A percentile compares a stretch with the other conserved stretches of the same genome.
These are phyloP conservation scores for Digitaria exilis DNA, from an alignment of 202 grass and related monocot species.

Conservation along the genomic window DNA sequence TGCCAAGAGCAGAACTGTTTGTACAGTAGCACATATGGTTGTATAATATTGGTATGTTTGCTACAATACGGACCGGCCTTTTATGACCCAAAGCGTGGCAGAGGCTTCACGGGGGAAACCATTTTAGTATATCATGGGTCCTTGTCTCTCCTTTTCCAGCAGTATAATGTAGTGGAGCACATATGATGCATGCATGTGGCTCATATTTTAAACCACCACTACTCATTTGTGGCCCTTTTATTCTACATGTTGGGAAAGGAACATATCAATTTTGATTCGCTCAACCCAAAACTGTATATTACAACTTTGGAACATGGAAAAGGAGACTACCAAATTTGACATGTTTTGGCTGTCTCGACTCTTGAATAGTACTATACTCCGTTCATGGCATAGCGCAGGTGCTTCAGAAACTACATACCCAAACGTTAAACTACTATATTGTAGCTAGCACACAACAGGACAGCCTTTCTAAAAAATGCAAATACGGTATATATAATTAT, in stretches of 20 bases:
- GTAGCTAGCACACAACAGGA: too few relatives aligned
- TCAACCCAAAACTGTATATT: neutral
- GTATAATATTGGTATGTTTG: conserved; percentile 18
- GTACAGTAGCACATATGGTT: neutral
- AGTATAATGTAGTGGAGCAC: neutral
- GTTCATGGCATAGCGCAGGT: too few relatives aligned
- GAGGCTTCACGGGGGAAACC: neutral
- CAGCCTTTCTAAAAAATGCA: too few relatives aligned
- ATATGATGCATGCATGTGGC: neutral
- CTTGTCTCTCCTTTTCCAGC: neutral
- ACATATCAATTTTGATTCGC: neutral
- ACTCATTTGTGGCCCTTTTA: neutral
- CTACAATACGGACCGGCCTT: conserved; percentile 1
- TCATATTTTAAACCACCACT: neutral
- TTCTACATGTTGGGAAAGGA: neutral
- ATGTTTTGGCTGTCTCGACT: neutral
- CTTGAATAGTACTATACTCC: too few relatives aligned
- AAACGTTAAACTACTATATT: too few relatives aligned
- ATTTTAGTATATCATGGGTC: neutral
- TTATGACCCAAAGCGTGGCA: neutral
- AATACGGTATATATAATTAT: too few relatives aligned
- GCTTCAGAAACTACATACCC: too few relatives aligned
- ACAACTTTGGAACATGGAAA: neutral
- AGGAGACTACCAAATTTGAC: neutral
- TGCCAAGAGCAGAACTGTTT: neutral